Conservation (phyloP, 164 flowering plant genomes). For the Piper longum region DNA sequence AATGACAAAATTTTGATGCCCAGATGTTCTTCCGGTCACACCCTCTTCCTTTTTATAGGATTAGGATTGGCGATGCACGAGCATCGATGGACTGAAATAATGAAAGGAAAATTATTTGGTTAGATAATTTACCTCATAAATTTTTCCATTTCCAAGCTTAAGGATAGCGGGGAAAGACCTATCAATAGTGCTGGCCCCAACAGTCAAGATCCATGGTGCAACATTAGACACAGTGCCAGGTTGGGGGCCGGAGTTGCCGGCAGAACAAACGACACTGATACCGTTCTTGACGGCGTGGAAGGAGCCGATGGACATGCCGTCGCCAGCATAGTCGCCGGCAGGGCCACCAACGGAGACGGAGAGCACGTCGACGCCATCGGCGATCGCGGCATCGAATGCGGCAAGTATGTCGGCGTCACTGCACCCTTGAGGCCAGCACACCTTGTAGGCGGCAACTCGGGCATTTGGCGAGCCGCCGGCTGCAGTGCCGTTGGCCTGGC, state of each 20-base stretch:
- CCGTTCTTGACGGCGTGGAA: constrained; percentile 57
- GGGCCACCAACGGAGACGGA: constrained; percentile 33
- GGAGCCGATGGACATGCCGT: constrained; percentile 42
- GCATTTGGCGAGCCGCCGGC: constrained; percentile 61
- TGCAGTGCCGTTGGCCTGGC: constrained; percentile 41
- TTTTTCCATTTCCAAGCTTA: constrained; percentile 27
- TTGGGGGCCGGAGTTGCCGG: constrained; percentile 47
- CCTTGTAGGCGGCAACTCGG: constrained; percentile 8
- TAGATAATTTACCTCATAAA: constrained; percentile 10
- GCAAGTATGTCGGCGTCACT: constrained; percentile 38
- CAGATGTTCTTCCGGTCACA: too few species aligned
- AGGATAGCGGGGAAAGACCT: constrained; percentile 29
- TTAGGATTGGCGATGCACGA: neutral
- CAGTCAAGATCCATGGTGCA: constrained; percentile 58
- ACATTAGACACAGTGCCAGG: constrained; percentile 28
- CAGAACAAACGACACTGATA: constrained; percentile 39
- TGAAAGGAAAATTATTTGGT: neutral
- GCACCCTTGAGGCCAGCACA: constrained; percentile 28
- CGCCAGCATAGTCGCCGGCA: constrained; percentile 22
- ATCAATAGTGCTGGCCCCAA: constrained; percentile 62
- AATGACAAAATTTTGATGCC: too few species aligned
- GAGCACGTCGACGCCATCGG: constrained; percentile 43
- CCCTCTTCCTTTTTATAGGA: too few species aligned
- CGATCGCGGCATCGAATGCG: constrained; percentile 39
- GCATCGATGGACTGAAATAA: too few species aligned